These are phyloP conservation scores for Fusarium cicatricum DNA, from an alignment of 2,329 filamentous ascomycete species.

Conservation along the genomic window DNA sequence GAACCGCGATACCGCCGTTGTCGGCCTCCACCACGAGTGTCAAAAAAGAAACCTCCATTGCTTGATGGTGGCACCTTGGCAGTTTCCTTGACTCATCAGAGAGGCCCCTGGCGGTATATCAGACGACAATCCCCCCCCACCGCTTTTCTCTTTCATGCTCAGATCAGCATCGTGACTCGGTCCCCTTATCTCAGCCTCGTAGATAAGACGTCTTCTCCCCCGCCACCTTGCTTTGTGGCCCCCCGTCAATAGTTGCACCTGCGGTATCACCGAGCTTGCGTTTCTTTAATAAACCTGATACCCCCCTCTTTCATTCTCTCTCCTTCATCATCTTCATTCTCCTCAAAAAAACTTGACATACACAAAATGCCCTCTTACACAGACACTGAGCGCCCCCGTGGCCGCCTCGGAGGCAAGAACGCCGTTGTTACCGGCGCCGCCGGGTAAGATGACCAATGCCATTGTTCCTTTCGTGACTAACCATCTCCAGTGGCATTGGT, in stretches of 20 bases:
- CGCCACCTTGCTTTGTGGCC: not conserved
- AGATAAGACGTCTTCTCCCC: constrained; percentile 14
- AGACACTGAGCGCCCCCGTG: constrained; percentile 40
- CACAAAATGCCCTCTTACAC: constrained; percentile 39
- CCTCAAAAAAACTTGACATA: not conserved
- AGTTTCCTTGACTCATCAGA: constrained; percentile 9
- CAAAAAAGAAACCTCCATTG: not conserved
- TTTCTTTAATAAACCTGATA: constrained; percentile 13
- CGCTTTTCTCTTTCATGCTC: not conserved
- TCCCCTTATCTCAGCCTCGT: constrained; percentile 28
- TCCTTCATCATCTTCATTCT: not conserved
- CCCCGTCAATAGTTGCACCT: not conserved
- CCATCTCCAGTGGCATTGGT: constrained; percentile 77
- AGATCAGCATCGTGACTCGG: not conserved
- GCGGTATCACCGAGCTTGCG: constrained; percentile 10
- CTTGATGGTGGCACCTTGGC: not conserved
- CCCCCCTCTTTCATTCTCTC: not conserved
- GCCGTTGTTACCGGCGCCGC: constrained; percentile 83
- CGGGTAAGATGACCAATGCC: constrained; percentile 65
- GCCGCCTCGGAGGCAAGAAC: constrained; percentile 68
- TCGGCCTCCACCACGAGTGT: constrained; percentile 16
- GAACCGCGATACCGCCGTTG: constrained; percentile 25
- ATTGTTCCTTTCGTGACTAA: constrained; percentile 7
- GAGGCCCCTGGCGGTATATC: constrained; percentile 9
- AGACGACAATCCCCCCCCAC: constrained; percentile 6